Conservation (phyloP, 306 rosid genomes). For the Castanea crenata region DNA sequence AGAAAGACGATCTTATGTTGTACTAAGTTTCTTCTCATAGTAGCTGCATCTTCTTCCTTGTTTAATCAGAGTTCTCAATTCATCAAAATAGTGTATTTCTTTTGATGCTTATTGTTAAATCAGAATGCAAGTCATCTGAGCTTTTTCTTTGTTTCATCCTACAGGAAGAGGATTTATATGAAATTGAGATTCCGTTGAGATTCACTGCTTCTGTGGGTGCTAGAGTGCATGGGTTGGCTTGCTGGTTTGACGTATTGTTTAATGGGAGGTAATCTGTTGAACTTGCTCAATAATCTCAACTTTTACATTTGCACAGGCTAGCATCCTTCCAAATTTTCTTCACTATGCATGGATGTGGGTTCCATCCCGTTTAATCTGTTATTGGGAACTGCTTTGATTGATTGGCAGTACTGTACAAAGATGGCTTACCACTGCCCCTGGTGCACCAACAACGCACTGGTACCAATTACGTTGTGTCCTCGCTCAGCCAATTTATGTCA, state of each 20-base stretch:
- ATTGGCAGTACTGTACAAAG: slow-evolving; percentile 79
- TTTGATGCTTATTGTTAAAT: slow-evolving; percentile 9
- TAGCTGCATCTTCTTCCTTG: not conserved
- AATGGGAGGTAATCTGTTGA: slow-evolving; percentile 69
- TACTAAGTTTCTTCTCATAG: not conserved
- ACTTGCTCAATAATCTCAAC: slow-evolving; percentile 5
- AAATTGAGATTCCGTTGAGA: slow-evolving; percentile 80
- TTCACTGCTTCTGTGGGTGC: slow-evolving; percentile 80
- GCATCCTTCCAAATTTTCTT: not conserved
- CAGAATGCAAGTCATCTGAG: not conserved
- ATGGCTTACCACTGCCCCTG: slow-evolving; percentile 97
- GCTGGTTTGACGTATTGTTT: slow-evolving; percentile 97
- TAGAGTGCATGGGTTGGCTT: slow-evolving; percentile 94
- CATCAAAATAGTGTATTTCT: not conserved
- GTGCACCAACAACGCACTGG: slow-evolving; percentile 97
- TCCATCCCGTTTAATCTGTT: slow-evolving; percentile 1
- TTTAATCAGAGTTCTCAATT: not conserved
- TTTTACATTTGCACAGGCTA: not conserved
- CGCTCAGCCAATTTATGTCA: slow-evolving; percentile 84
- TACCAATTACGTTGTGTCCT: slow-evolving; percentile 94
- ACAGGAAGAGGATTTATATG: slow-evolving; percentile 90
- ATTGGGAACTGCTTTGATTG: not conserved
- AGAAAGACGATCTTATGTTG: not conserved
- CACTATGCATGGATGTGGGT: not conserved
- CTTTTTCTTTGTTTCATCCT: slow-evolving; percentile 7